Base-by-base conservation (phyloP, 2,329 filamentous ascomycete genomes). In the Nigrograna mackinnonii region DNA sequence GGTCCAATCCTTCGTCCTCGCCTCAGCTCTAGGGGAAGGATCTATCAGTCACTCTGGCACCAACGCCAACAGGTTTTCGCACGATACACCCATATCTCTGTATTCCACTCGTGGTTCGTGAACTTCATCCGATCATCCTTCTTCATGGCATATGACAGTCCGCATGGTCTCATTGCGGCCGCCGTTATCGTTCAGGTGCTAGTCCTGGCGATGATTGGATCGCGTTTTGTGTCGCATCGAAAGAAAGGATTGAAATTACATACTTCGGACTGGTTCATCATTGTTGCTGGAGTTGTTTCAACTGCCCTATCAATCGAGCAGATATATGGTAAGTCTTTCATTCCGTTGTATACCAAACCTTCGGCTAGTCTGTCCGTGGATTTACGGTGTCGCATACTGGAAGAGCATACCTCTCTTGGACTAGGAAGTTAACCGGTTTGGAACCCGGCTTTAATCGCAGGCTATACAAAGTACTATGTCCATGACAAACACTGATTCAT, bases 81-180 rank as follows among this genome's bases (percentile, higher is more conserved):
- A n/a, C n/a, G n/a, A n/a, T n/a, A n/a, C n/a, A n/a, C n/a, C n/a
- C n/a, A n/a, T n/a, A n/a, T n/a, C n/a, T n/a, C n/a, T n/a, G n/a
- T n/a, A n/a, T n/a, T n/a, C n/a, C n/a, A n/a, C n/a, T n/a, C n/a
- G n/a, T n/a, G n/a, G n/a, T n/a, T n/a, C n/a, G n/a, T n/a, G n/a
- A n/a, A n/a, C n/a, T n/a, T n/a, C n/a, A n/a, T n/a, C n/a, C n/a
- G n/a, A n/a, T 13, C 22, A 13, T 7, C 19, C 24, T 21, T 37
- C 34, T 17, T 4, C 20, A 43, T 43, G 40, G 40, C 35, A n/a
- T 43, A 43, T 28, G 35, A 43, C 40, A 43, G 18, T 31, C 35
- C 34, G 11, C 22, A 43, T 32, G 35, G 40, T 18, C 34, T 43
- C 24, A 43, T 43, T n/a, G 40, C 40, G 6, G 40, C 40, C 11